Conservation (phyloP, 192 early-diverging fungal species). For the Fimicolochytrium jonesii region DNA sequence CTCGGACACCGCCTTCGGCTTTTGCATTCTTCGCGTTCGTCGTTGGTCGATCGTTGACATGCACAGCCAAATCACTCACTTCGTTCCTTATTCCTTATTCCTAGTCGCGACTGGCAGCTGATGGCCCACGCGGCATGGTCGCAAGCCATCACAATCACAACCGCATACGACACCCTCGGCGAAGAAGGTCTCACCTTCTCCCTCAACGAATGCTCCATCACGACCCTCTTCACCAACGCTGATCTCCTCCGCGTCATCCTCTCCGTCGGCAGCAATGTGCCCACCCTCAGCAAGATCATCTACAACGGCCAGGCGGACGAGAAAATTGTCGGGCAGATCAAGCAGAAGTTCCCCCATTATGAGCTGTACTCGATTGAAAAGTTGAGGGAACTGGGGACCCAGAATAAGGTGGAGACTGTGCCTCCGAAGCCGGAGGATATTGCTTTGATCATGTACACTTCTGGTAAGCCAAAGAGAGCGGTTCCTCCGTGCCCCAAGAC, state of each 20-base stretch:
- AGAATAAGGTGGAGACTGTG: constrained; percentile 54
- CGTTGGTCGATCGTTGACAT: too few relatives aligned
- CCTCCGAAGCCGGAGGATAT: constrained; percentile 67
- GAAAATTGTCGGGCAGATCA: constrained; percentile 24
- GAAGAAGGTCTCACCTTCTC: constrained; percentile 80
- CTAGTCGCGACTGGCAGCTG: constrained; percentile 62
- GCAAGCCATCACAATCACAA: constrained; percentile 71
- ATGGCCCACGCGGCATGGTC: constrained; percentile 61
- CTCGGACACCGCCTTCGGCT: too few relatives aligned
- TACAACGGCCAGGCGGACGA: constrained; percentile 62
- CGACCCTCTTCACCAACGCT: constrained; percentile 67
- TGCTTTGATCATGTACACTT: constrained; percentile 81
- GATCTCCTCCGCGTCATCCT: constrained; percentile 63
- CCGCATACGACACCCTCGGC: constrained; percentile 74
- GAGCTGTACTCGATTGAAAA: constrained; percentile 67
- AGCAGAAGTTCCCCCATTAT: constrained; percentile 32
- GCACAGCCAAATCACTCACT: too few relatives aligned
- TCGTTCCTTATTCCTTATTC: too few relatives aligned
- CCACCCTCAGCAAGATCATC: constrained; percentile 62
- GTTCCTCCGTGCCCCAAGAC: too few relatives aligned
- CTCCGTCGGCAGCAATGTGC: constrained; percentile 56
- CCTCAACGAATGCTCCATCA: constrained; percentile 74
- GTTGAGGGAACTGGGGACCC: constrained; percentile 62
- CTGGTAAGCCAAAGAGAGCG: too few relatives aligned
- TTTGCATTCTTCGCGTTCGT: too few relatives aligned